Conservation (phyloP, 257 asterid species). For the Linderniella brevidens region DNA sequence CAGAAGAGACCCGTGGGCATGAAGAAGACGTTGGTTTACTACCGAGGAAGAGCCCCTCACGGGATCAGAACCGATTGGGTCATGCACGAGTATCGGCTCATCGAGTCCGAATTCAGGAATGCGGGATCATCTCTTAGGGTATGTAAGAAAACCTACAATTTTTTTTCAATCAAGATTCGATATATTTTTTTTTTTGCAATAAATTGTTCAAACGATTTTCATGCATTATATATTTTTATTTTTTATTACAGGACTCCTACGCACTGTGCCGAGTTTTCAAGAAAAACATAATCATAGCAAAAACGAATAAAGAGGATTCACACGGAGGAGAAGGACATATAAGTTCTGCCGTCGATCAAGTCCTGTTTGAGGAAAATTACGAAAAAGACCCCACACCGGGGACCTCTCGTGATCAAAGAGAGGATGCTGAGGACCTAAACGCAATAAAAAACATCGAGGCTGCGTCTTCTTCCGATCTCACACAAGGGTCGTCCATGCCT, state of each 20-base stretch:
- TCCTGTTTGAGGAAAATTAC: slow-evolving; percentile 22
- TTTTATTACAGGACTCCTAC: slow-evolving; percentile 32
- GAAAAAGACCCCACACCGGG: slow-evolving; percentile 17
- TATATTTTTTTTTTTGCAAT: slow-evolving; percentile 1
- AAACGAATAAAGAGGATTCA: slow-evolving; percentile 1
- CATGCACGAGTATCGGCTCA: slow-evolving; percentile 61
- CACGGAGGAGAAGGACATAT: slow-evolving; percentile 7
- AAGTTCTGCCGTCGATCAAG: slow-evolving; percentile 9
- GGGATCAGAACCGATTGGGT: slow-evolving; percentile 55
- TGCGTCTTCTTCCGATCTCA: slow-evolving; percentile 33
- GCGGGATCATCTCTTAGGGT: slow-evolving; percentile 26
- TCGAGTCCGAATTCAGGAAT: slow-evolving; percentile 12
- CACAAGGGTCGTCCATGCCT: slow-evolving; percentile 18
- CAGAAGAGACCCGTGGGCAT: slow-evolving; percentile 41
- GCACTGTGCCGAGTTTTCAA: slow-evolving; percentile 55
- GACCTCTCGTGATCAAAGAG: slow-evolving; percentile 19
- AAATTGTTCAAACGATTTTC: slow-evolving; percentile 2
- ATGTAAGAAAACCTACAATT: neutral
- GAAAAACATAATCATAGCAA: slow-evolving; percentile 28
- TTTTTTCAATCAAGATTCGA: slow-evolving; percentile 5
- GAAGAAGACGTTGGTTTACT: slow-evolving; percentile 71
- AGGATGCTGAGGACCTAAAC: slow-evolving; percentile 13
- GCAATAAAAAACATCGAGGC: slow-evolving; percentile 15
- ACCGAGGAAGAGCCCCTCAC: slow-evolving; percentile 61
- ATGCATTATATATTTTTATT: neutral